Evolutionary conservation across 2,329 filamentous ascomycete species (phyloP).

Genomic region (Bipolaris cookei): DNA sequence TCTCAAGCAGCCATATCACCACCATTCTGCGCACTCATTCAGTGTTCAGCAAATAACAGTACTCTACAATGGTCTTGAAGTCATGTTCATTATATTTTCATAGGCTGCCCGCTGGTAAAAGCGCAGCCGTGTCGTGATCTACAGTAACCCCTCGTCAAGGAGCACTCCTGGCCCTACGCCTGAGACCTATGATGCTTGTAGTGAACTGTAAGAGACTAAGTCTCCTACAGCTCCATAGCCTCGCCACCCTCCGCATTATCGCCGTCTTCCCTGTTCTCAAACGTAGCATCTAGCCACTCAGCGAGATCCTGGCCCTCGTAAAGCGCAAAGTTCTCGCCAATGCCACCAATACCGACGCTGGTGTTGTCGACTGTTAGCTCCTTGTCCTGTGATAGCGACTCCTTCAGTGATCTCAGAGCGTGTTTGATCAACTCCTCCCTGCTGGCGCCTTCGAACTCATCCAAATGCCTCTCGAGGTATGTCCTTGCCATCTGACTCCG

Average conservation of each 20-base stretch:
- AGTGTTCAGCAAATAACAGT: background rate
- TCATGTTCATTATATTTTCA: conserved; percentile 34
- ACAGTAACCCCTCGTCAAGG: background rate
- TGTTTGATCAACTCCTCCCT: conserved; percentile 90
- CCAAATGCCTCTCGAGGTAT: conserved; percentile 91
- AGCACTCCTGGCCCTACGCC: background rate
- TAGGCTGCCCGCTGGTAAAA: conserved; percentile 16
- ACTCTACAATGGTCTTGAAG: background rate
- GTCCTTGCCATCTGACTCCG: conserved; percentile 97
- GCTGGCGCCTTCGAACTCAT: conserved; percentile 75
- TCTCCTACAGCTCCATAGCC: conserved; percentile 56
- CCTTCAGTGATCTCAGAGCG: conserved; percentile 88
- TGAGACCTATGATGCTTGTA: background rate
- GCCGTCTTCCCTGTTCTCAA: conserved; percentile 54
- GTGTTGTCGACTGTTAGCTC: conserved; percentile 98
- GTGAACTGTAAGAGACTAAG: background rate
- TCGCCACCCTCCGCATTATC: conserved; percentile 49
- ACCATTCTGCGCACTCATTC: background rate
- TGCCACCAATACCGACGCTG: conserved; percentile 82
- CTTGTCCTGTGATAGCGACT: conserved; percentile 95
- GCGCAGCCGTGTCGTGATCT: conserved; percentile 15
- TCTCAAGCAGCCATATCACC: background rate
- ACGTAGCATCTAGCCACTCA: conserved; percentile 78
- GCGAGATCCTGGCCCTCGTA: conserved; percentile 88
- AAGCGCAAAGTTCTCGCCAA: conserved; percentile 82